Evolutionary conservation across 2,329 filamentous ascomycete species (phyloP).

Genomic region (Neofusicoccum cordaticola): DNA sequence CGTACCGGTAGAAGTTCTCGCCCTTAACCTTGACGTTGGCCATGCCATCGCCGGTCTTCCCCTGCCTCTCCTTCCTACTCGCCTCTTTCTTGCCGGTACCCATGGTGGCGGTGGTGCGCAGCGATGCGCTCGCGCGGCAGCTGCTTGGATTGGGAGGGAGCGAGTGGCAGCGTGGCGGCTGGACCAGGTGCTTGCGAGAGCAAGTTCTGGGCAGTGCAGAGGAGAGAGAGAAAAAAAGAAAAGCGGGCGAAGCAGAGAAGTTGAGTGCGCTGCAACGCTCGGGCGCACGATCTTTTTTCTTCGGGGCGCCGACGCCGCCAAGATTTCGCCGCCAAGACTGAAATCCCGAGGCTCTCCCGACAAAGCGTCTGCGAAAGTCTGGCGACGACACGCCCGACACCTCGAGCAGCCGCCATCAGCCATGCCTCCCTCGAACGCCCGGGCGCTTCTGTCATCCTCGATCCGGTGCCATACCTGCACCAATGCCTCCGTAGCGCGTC

Average conservation of each 20-base stretch:
- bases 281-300: constrained; percentile 17
- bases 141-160: neutral
- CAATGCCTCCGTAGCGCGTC: constrained; percentile 4
- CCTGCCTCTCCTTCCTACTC: constrained; percentile 76
- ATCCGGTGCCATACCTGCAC: constrained; percentile 5
- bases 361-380: constrained; percentile 12
- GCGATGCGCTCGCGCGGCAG: neutral
- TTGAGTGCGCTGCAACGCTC: constrained; percentile 1
- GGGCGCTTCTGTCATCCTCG: constrained; percentile 2
- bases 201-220: neutral
- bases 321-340: neutral
- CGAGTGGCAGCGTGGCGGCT: neutral
- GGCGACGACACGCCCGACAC: constrained; percentile 1
- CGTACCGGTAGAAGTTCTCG: constrained; percentile 93
- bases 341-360: neutral
- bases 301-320: constrained; percentile 5
- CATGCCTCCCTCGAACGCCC: constrained; percentile 11
- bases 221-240: neutral
- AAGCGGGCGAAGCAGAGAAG: neutral
- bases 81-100: constrained; percentile 91
- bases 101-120: constrained; percentile 55
- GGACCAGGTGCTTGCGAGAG: constrained; percentile 16
- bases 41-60: constrained; percentile 82
- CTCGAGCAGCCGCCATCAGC: neutral
- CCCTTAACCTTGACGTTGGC: constrained; percentile 89